Conservation (phyloP, 805 yeast species). For the Kuraishia hungarica region DNA sequence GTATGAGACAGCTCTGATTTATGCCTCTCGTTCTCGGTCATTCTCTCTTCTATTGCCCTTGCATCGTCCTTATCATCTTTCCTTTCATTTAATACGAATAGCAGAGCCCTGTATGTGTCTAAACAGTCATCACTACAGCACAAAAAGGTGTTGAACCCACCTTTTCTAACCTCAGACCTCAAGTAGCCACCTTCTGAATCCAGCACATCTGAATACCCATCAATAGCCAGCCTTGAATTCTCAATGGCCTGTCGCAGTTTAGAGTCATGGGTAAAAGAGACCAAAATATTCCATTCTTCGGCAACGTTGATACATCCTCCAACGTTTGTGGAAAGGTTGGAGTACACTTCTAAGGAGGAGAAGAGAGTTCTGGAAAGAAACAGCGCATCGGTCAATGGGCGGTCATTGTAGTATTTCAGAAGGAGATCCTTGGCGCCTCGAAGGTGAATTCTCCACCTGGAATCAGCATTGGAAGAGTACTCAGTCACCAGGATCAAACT, state of each 20-base stretch:
- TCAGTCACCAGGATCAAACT: conserved; percentile 55
- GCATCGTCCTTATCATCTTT: background rate
- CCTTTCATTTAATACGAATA: background rate
- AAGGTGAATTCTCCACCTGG: conserved; percentile 55
- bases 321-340: conserved; percentile 39
- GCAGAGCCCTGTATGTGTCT: conserved; percentile 5
- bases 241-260: conserved; percentile 13
- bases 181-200: conserved; percentile 10
- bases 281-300: conserved; percentile 31
- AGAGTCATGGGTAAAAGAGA: conserved; percentile 17
- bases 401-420: conserved; percentile 27
- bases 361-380: conserved; percentile 22
- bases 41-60: conserved; percentile 7
- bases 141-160: conserved; percentile 15
- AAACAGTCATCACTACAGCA: conserved; percentile 20
- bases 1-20: background rate
- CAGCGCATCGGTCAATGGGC: conserved; percentile 10
- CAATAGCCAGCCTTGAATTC: conserved; percentile 15
- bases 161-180: background rate
- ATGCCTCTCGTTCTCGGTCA: background rate
- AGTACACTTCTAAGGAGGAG: conserved; percentile 43
- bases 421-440: conserved; percentile 56
- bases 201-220: conserved; percentile 4
- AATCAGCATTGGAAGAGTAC: conserved; percentile 42
- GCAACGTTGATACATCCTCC: conserved; percentile 43